Base-by-base conservation (phyloP, 2,329 filamentous ascomycete species). In the Phialocephala sp. region DNA sequence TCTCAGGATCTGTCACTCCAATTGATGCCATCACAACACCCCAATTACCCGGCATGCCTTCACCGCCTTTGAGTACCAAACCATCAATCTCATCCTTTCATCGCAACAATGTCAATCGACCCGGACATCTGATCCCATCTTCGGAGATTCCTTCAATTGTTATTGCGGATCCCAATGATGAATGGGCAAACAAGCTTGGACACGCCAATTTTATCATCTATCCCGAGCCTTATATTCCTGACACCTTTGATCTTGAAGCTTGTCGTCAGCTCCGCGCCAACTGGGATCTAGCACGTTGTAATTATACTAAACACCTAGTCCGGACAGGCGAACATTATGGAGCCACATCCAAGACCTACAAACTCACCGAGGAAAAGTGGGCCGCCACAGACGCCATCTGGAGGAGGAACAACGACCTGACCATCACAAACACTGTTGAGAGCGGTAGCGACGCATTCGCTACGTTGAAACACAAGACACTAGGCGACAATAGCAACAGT, bases 131-230 rank as follows among this genome's bases (percentile, higher is more conserved):
- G 11, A 80, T 85, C 41, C 83, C 85, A 4, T 79, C 81, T 45
- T 76, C 80, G 4, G 85, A 88, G 32, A 86, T 91, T 43, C 86
- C 89, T 4, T 84, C 86, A 4, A 87, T 93, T 68, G 80, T 89
- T 8, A 87, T 93, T 70, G 82, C 89, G 37, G 87, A 91, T 63
- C 87, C 88, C 6, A 84, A 89, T 59, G 93, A 97, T 76, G 88
- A 90, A 71, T 97, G 94, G 94, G 90, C 92, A 0, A 87, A 90
- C 74, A 88, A 88, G 64, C 86, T 98, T 15, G 94, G 94, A 35
- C 94, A 98, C 76, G 94, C 94, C 69, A 97, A 98, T 80, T 97
- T 96, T 77, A 94, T 87, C 72, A 96, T 98, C 72, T 81, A 87
- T 24, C 94, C 94, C 0, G 87, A 89, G 76, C 94, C 94, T 0